Evolutionary conservation across 139 green algal genomes (phyloP), one percentile per base, ranked within the genome.

Genomic region (Coelastrella sp.): DNA sequence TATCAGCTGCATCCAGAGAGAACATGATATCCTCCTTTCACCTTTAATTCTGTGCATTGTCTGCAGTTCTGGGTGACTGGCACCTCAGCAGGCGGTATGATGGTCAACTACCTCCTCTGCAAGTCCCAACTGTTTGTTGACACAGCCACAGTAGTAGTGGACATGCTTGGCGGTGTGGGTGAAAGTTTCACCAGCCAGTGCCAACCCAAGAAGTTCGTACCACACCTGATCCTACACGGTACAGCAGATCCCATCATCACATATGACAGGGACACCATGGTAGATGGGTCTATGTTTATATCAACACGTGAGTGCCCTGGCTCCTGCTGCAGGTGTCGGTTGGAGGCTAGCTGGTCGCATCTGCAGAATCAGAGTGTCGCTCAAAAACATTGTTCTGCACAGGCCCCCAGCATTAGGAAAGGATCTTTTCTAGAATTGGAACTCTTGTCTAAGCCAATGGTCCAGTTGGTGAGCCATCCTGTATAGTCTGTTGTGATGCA

Each of bases 71-170:
- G 58, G 61, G 57, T 91, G 77, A 75, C 78, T 23, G 87, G 87
- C 64, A 91, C 87, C 4, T 91, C 87, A 20, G 87, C 87, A 47
- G 87, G 87, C 5, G 87, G 87, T 78, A 91, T 91, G 87, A 91
- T 91, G 87, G 76, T 91, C 19, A 86, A 91, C 61, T 64, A 76
- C 47, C 64, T 91, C 11, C 87, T 91, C 17, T 91, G 87, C 87
- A 87, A 85, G 20, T 74, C 32, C 20, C 22, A 74, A 14, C 54
- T 91, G 20, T 80, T 91, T 71, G 61, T 79, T 22, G 68, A 83
- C 76, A 90, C 75, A 32, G 86, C 68, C 7, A 86, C 87, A 56
- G 87, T 78, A 68, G 87, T 79, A 6, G 87, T 80, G 3, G 87
- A 91, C 65, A 91, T 91, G 10, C 54, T 91, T 17, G 87, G 87